Base-by-base conservation (phyloP, 164 flowering plant genomes). In the Paratinospora sagittata region DNA sequence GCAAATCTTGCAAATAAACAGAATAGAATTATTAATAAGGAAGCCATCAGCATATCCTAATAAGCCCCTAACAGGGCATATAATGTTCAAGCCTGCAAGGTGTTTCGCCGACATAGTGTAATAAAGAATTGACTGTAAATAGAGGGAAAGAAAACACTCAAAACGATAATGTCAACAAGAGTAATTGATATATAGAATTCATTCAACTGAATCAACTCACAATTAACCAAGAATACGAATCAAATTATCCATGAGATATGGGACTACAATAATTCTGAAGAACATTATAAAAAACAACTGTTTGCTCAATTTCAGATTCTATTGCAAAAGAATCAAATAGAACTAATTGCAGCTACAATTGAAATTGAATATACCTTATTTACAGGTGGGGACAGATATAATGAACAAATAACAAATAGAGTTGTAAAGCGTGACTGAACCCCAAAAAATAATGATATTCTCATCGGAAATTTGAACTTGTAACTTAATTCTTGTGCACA, bases 351-450 rank as follows among this genome's bases (percentile, higher is more conserved):
- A 33, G 63, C 67, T 39, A 39, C 61, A 64, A n/a, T 21, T 69
- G 63, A 72, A 72, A 66, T 64, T 21, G 67, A 70, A 19, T 52
- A 26, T 49, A 61, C 19, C 52, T 26, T 60, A 60, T 60, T 60
- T 60, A 69, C 73, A 72, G 3, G 17, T 47, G 47, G 45, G 65
- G 33, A 16, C 36, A 55, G 49, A 68, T 26, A 55, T 24, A 69
- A 66, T 63, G 65, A 70, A 65, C 66, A 69, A n/a, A 30, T 62
- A 66, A 27, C 63, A 71, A 70, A 61, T 21, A 13, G 3, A 41
- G 63, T 26, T 8, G 62, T 23, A 69, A 72, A 24, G 47, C 47
- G 45, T 65, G 49, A 65, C 52, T 37, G 30, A 67, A 23, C 64
- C 34, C 13, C 27, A 3, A 14, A n/a, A 58, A 52, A 23, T 7